These are phyloP conservation scores for Arabidopsis suecica DNA, from an alignment of 345 rosid genomes.

Conservation along the genomic window DNA sequence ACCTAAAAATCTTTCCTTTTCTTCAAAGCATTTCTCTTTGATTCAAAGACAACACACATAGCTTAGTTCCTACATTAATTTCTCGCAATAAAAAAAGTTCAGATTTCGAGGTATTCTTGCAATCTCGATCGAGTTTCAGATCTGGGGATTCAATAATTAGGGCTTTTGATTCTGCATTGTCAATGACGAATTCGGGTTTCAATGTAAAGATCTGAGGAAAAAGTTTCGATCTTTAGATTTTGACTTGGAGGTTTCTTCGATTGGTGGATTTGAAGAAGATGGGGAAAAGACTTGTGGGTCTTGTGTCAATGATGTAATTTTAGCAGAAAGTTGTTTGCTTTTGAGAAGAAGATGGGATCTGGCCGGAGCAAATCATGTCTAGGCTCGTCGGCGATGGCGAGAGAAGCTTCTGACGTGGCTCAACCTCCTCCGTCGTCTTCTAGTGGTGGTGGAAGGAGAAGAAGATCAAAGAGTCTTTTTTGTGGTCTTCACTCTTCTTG, in stretches of 20 bases:
- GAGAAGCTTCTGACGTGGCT: conserved; percentile 9
- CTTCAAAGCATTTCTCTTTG: conserved; percentile 13
- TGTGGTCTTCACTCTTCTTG: conserved; percentile 74
- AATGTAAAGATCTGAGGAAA: conserved; percentile 24
- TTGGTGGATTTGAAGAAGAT: conserved; percentile 6
- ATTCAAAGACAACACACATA: not conserved
- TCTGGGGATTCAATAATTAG: conserved; percentile 30
- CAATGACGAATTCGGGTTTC: conserved; percentile 23
- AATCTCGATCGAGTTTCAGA: conserved; percentile 32
- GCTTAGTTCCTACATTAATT: conserved; percentile 15
- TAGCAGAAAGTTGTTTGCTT: conserved; percentile 18
- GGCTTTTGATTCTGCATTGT: conserved; percentile 26
- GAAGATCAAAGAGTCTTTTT: conserved; percentile 53
- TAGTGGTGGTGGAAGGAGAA: conserved; percentile 47
- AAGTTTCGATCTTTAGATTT: conserved; percentile 30
- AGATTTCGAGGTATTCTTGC: conserved; percentile 30
- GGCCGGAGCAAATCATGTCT: conserved; percentile 67
- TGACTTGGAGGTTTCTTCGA: conserved; percentile 15
- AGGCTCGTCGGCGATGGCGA: conserved; percentile 39
- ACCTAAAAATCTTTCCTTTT: conserved; percentile 38
- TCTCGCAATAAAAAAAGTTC: not conserved
- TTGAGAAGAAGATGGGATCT: conserved; percentile 68
- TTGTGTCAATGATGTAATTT: conserved; percentile 41
- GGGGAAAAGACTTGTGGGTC: conserved; percentile 1
- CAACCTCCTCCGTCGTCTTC: conserved; percentile 37